phyloP scores from a whole-genome alignment of 2,329 filamentous ascomycete species.

The Xylaria arbuscula region DNA sequence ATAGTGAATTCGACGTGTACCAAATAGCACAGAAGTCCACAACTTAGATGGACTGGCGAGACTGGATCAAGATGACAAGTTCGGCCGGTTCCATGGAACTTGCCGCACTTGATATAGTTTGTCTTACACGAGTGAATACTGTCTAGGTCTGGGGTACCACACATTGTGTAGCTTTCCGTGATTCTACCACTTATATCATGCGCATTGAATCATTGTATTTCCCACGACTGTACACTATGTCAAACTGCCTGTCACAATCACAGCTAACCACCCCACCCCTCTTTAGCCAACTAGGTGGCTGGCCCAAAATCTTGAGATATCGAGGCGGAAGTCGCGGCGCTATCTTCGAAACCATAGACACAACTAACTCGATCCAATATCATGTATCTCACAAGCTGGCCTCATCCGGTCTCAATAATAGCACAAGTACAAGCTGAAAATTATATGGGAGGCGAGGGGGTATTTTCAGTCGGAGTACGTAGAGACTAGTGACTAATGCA shows the following conservation, averaged over 20 bases:
- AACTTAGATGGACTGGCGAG: neutral
- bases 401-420: neutral
- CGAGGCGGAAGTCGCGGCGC: neutral
- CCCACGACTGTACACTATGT: neutral
- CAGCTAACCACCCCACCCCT: neutral
- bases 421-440: neutral
- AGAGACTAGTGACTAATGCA: neutral
- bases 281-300: neutral
- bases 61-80: neutral
- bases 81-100: neutral
- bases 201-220: constrained; percentile 5
- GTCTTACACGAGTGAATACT: constrained; percentile 16
- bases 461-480: neutral
- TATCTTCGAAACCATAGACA: neutral
- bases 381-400: neutral
- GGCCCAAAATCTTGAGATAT: neutral
- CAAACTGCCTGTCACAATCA: neutral
- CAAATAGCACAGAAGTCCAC: neutral
- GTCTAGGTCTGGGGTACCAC: neutral
- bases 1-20: too few species aligned
- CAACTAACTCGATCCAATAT: neutral
- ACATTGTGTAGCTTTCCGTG: neutral
- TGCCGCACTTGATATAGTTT: neutral
- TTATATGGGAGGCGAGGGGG: neutral
- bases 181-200: neutral